A percentile compares a stretch with the other conserved stretches of the same genome.
phyloP scores from a whole-genome alignment of 73 alveolate genomes.

The Tetrahymena elliotti region DNA sequence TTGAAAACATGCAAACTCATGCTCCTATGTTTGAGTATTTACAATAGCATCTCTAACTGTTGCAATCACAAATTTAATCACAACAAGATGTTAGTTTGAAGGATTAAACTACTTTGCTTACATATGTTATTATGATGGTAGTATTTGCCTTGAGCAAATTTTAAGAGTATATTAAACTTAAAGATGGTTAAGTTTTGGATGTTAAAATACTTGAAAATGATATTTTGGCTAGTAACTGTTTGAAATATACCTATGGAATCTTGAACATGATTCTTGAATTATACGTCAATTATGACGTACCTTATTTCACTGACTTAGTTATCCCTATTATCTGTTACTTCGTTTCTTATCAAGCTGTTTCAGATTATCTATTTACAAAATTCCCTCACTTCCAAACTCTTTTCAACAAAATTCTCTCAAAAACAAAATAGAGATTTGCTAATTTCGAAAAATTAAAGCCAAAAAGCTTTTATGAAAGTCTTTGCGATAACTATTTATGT shows the following conservation, averaged over 20 bases:
- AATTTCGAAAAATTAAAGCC: not conserved
- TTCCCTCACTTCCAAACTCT: constrained; percentile 3
- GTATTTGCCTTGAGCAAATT: constrained; percentile 6
- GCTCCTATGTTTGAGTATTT: constrained; percentile 16
- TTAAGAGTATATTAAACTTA: not conserved
- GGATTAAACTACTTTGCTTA: not conserved
- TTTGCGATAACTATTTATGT: constrained; percentile 3
- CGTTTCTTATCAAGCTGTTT: constrained; percentile 9
- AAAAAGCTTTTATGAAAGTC: not conserved
- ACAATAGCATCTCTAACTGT: constrained; percentile 1
- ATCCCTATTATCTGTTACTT: constrained; percentile 30
- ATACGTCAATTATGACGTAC: not conserved
- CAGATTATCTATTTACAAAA: constrained; percentile 3
- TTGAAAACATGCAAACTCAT: constrained; percentile 7
- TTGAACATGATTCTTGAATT: constrained; percentile 9
- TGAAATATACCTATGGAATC: constrained; percentile 32
- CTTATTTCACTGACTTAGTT: not conserved
- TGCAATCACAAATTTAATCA: constrained; percentile 4
- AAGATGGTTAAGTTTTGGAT: not conserved
- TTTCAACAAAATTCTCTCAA: constrained; percentile 3
- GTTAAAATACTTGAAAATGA: constrained; percentile 10
- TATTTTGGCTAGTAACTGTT: constrained; percentile 34
- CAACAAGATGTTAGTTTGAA: constrained; percentile 1
- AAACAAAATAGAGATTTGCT: not conserved
- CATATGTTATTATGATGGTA: constrained; percentile 15